phyloP scores from a whole-genome alignment of 257 asterid genomes.

The Lycium ferocissimum region DNA sequence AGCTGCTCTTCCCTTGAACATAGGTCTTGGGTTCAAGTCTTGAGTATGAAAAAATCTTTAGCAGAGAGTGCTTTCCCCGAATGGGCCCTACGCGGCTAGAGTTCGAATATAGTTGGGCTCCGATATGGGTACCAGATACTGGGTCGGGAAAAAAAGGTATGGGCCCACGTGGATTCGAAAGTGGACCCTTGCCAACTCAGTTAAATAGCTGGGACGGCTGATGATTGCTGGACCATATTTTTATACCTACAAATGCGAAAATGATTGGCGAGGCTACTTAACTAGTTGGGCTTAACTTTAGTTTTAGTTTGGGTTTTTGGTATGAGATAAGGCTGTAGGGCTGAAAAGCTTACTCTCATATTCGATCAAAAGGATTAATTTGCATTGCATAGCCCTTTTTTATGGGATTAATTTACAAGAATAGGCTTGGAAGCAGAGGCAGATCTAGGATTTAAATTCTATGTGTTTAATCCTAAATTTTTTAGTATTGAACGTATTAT shows the following conservation, averaged over 20 bases:
- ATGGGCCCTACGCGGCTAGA: too few relatives aligned
- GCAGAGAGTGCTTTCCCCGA: too few relatives aligned
- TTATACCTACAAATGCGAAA: not conserved
- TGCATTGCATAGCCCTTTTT: not conserved
- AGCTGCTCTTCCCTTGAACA: too few relatives aligned
- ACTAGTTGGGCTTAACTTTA: not conserved
- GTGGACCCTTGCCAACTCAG: not conserved
- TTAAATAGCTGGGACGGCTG: not conserved
- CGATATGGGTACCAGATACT: too few relatives aligned
- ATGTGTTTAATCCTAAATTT: too few relatives aligned
- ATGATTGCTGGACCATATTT: constrained; percentile 1
- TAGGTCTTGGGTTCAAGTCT: too few relatives aligned
- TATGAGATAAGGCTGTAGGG: not conserved
- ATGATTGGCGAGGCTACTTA: not conserved
- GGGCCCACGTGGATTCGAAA: not conserved
- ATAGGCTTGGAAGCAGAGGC: not conserved
- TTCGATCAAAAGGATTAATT: not conserved
- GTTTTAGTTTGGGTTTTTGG: not conserved
- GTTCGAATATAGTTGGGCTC: too few relatives aligned
- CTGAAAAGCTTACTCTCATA: not conserved
- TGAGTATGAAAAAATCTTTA: too few relatives aligned
- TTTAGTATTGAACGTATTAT: too few relatives aligned
- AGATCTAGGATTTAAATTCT: too few relatives aligned
- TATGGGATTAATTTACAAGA: not conserved
- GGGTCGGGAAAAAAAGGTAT: too few relatives aligned